Evolutionary conservation across 2,329 filamentous ascomycete species (phyloP), one percentile per base, ranked within the genome.

Genomic region (Calonectria hawksworthii): DNA sequence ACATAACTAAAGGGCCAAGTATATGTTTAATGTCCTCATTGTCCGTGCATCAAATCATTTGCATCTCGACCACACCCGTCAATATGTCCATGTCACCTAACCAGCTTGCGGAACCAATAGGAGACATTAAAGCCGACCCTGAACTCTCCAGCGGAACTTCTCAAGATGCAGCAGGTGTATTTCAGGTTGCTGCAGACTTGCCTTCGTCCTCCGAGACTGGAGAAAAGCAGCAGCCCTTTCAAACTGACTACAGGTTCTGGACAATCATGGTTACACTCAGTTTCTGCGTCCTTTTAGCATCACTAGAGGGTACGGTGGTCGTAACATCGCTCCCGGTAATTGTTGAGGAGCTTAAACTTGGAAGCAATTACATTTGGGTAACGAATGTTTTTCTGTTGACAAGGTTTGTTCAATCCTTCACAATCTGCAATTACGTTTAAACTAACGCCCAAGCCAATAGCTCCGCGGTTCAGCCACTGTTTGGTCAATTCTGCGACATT

Each of bases 401-500:
- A 3, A 77, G 59, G 78, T 72, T 26, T 52, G 78, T 50, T 9
- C 54, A 6, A 44, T 36, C 26, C 1, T 23, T 30, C n/a, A 30
- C 18, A 32, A 14, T 28, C 23, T 44, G 18, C 41, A 10, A 44
- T 3, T 2, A 44, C 16, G 8, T 21, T 1, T 44, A n/a, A 26
- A 21, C 41, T 78, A 3, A 77, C 32, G n/a, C 2, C 16, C n/a
- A 3, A 3, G 1, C 1, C 23, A 65, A 47, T 0, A 80, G 78
- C 18, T 72, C 78, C 9, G 70, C 64, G 23, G 70, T 89, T 3
- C 89, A 89, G 67, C 90, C 90, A 0, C 75, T 90, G 0, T 87
- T 87, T 63, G 88, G 88, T 1, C 88, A 91, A 74, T 75, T 89
- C 0, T 84, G 87, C 16, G 86, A 90, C 68, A 84, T 91, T 21